Conservation (phyloP, 2,329 filamentous ascomycete genomes). For the Fusarium beomiforme region DNA sequence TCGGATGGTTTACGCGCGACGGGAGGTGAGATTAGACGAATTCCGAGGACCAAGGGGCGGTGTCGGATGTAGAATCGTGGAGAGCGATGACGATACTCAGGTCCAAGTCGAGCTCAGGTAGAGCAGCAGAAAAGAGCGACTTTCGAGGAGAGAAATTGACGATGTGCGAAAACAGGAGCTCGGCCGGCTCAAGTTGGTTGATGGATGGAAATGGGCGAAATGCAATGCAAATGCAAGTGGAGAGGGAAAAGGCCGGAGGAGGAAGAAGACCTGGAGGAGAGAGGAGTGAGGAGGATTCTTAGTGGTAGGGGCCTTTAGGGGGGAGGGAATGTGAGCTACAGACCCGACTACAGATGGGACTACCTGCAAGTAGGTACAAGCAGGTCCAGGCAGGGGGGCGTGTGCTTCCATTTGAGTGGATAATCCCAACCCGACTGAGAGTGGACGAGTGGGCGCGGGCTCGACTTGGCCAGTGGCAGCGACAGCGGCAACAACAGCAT, state of each 20-base stretch:
- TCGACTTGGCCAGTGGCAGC: conserved; percentile 32
- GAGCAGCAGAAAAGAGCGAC: conserved; percentile 39
- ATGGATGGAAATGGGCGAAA: conserved; percentile 43
- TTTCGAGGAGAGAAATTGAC: conserved; percentile 31
- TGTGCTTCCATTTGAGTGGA: conserved; percentile 38
- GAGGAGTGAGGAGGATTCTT: conserved; percentile 40
- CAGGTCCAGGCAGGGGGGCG: conserved; percentile 30
- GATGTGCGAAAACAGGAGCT: conserved; percentile 38
- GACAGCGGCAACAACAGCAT: conserved; percentile 4
- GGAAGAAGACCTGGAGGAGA: conserved; percentile 39
- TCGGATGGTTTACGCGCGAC: conserved; percentile 21
- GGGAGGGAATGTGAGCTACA: conserved; percentile 46
- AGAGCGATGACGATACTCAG: conserved; percentile 31
- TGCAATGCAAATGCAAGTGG: conserved; percentile 46
- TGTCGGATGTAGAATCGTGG: conserved; percentile 21
- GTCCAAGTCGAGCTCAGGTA: conserved; percentile 37
- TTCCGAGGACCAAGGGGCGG: conserved; percentile 26
- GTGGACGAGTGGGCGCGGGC: conserved; percentile 30
- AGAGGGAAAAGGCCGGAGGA: conserved; percentile 46
- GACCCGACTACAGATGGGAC: conserved; percentile 21
- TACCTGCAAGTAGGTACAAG: background rate
- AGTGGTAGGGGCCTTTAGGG: conserved; percentile 39
- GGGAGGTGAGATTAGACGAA: conserved; percentile 24
- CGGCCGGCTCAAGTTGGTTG: conserved; percentile 41
- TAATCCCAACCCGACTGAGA: conserved; percentile 12